Conservation (phyloP, 768 basidiomycete species). For the Galerina marginata region DNA sequence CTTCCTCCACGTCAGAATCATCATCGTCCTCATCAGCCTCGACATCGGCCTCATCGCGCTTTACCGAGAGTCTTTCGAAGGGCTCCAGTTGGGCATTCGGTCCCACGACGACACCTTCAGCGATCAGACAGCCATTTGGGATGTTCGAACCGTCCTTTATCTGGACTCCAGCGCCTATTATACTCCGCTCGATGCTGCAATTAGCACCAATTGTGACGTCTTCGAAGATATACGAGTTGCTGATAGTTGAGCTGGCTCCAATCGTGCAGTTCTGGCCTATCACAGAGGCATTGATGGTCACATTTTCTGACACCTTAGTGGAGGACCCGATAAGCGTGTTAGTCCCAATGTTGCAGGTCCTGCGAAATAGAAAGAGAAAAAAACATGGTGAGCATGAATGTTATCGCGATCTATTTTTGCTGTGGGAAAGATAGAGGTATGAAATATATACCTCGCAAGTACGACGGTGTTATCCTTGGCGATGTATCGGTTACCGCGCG, state of each 20-base stretch:
- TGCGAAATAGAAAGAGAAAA: conserved; percentile 29
- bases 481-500: conserved; percentile 88
- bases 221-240: conserved; percentile 85
- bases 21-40: conserved; percentile 42
- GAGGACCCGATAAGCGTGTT: conserved; percentile 87
- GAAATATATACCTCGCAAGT: conserved; percentile 73
- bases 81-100: conserved; percentile 67
- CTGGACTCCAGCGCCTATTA: conserved; percentile 78
- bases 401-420: background rate
- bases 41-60: conserved; percentile 41
- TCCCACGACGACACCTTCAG: conserved; percentile 81
- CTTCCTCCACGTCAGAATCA: conserved; percentile 71
- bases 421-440: background rate
- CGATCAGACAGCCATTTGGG: conserved; percentile 80
- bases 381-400: background rate
- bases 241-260: conserved; percentile 70
- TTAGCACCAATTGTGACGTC: conserved; percentile 72
- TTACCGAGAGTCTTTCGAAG: conserved; percentile 77
- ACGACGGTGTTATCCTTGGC: conserved; percentile 77
- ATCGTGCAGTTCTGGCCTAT: conserved; percentile 79
- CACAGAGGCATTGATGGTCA: conserved; percentile 72
- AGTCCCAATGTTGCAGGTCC: conserved; percentile 82
- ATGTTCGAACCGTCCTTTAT: conserved; percentile 72
- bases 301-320: conserved; percentile 69
- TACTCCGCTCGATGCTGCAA: conserved; percentile 76